These are phyloP conservation scores for Sphagnum contortum DNA, from an alignment of 225 moss, liverwort and hornwort species.

Conservation along the genomic window DNA sequence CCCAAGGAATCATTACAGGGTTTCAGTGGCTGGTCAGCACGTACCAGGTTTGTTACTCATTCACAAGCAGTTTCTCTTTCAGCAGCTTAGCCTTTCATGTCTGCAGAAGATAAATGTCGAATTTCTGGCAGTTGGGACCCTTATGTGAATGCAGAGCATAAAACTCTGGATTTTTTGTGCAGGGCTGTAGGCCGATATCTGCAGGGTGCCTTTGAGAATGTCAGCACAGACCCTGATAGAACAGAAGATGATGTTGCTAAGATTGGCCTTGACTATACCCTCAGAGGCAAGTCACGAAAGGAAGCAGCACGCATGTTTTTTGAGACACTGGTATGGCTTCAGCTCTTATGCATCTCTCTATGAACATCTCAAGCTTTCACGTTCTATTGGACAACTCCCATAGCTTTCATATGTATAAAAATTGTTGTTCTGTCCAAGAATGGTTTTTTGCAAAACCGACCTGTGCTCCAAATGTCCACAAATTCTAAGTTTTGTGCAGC, in stretches of 20 bases:
- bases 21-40: conserved; percentile 89
- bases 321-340: conserved; percentile 65
- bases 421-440: no score
- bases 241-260: conserved; percentile 37
- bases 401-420: no score
- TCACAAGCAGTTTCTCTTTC: no score
- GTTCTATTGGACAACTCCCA: background rate
- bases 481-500: no score
- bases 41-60: conserved; percentile 57
- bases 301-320: conserved; percentile 99
- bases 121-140: no score
- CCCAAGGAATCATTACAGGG: conserved; percentile 45
- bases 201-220: conserved; percentile 63
- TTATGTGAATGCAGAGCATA: no score
- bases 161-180: conserved; percentile 2
- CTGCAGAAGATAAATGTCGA: no score
- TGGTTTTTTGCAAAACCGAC: no score
- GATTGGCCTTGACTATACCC: conserved; percentile 73
- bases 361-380: background rate
- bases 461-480: no score
- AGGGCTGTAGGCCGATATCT: conserved; percentile 94
- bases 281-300: conserved; percentile 79
- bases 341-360: background rate
- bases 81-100: no score
- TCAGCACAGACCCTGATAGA: conserved; percentile 39